Evolutionary conservation across 192 early-diverging fungal species (phyloP), one percentile per base, ranked within the genome.

Genomic region (Dissophora ornata): DNA sequence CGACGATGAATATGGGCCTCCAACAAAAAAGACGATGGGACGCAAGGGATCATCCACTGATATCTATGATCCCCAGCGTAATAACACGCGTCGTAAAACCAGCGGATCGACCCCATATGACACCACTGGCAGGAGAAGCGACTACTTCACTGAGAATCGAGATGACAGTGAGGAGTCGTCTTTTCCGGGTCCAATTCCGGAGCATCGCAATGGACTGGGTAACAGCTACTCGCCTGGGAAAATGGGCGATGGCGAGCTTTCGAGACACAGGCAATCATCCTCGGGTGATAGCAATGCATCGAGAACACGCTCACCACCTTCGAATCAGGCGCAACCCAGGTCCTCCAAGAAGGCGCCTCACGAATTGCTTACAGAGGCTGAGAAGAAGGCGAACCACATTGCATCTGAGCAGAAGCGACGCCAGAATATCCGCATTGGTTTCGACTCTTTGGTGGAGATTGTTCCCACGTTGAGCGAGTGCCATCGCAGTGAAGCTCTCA

Each of bases 331-430:
- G 12, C 63, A 73, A 40, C 50, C 46, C 24, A 59, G 56, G 50
- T 9, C 74, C 6, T 9, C 74, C 12, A 79, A 79, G 44, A 87
- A 86, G 40, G 71, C 69, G 19, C 74, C 71, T 28, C 85, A 91
- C 71, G 93, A 93, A 63, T 71, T 94, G 45, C 79, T 96, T 57
- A 90, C 95, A 1, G 95, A 96, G 47, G 89, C 91, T n/a, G 92
- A 96, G 55, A 97, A 97, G 75, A 92, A 93, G 68, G 91, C 91
- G 12, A 97, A 97, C 82, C 96, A 98, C 79, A 98, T 98, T 83
- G 94, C 92, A 1, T 94, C 92, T 22, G 96, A 98, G 77, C 94
- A 98, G 78, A 93, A 95, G 68, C 89, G 96, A 52, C 84, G 96
- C 40, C 91, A 94, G 56, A 95, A 96, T 65, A 98, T 98, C 73